Base-by-base conservation (phyloP, 1,139 yeast species). In the Diutina rugosa region DNA sequence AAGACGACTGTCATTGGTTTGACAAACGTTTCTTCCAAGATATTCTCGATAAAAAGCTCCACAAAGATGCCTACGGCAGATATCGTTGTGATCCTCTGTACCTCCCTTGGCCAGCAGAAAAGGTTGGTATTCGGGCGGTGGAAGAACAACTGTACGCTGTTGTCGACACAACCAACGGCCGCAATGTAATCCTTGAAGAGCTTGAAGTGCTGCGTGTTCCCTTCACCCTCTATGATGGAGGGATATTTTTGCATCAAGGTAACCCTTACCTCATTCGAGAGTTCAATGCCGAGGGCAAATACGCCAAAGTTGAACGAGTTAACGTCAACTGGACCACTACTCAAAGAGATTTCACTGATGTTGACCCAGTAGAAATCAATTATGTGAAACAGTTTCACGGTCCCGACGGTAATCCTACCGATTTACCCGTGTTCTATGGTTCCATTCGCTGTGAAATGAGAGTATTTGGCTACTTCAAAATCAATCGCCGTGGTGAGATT, bases 171-270 rank as follows among this genome's bases (percentile, higher is more conserved):
- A 90, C 97, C 0, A 82, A 85, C 63, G 81, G 82, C 41, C 71
- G 90, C 57, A 87, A 88, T 65, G 71, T 78, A 5, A 85, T 93
- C 1, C 85, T 93, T 54, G 99, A 93, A 69, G 93, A 87, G 63
- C 81, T 93, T n/a, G 99, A 93, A 65, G 87, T 87, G 2, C 85
- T 89, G 55, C 77, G 99, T 62, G 89, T 95, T 0, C 85, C 91
- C 56, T 93, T 93, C 66, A 90, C 98, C 0, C 67, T 93, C 1
- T 95, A 95, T 67, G 98, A 93, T 67, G 99, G 99, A 0, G 99
- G 95, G 0, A 90, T 93, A 1, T 90, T 88, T 62, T 79, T 93
- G 55, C 98, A 93, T 65, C 98, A 93, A 68, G 99, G 99, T 2
- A 77, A 81, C 59, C 90, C 97, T 0, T 91, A 90, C 65, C 67